Evolutionary conservation across 148 eudicot genomes (phyloP).

Genomic region (Heliamphora exappendiculata): DNA sequence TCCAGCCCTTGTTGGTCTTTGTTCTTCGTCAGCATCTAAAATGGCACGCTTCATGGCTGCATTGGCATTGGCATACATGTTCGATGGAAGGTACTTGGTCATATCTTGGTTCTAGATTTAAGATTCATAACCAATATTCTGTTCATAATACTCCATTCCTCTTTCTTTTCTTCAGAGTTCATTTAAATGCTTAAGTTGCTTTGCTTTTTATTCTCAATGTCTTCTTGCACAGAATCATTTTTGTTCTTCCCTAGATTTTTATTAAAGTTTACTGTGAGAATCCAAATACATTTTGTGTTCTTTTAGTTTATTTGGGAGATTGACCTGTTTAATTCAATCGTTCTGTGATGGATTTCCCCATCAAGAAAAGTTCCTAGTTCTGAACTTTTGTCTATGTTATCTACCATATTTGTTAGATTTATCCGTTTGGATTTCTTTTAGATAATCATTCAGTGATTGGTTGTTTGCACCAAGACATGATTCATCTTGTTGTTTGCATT

Average conservation of each 20-base stretch:
- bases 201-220: not conserved
- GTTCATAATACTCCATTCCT: not conserved
- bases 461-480: no score
- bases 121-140: not conserved
- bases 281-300: not conserved
- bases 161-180: conserved; percentile 1
- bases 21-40: conserved; percentile 78
- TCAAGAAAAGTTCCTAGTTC: no score
- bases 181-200: not conserved
- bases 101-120: not conserved
- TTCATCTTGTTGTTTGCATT: no score
- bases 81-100: conserved; percentile 76
- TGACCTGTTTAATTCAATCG: not conserved
- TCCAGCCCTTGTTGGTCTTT: conserved; percentile 76
- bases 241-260: not conserved
- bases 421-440: no score
- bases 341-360: not conserved
- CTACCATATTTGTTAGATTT: no score
- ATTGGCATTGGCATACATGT: conserved; percentile 88
- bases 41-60: conserved; percentile 99
- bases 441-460: no score
- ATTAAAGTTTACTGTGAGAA: not conserved
- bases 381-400: no score
- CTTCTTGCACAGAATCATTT: not conserved
- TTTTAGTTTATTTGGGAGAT: not conserved